Evolutionary conservation across 2,329 filamentous ascomycete genomes (phyloP), one percentile per base, ranked within the genome.

Genomic region (Plenodomus lindquistii): DNA sequence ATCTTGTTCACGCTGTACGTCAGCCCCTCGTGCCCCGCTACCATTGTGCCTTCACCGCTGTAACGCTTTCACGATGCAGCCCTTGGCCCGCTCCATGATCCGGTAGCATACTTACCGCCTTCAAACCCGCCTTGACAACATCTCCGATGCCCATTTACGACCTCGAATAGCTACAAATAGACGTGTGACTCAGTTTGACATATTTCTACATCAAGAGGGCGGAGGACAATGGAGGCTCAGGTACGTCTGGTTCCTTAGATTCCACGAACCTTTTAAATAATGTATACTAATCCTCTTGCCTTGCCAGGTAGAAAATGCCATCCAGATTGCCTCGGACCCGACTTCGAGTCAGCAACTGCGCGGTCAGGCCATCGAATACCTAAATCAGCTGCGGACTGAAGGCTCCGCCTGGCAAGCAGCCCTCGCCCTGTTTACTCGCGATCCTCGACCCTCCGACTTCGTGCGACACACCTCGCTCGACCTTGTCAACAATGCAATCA

Each of bases 391-490:
- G 54, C 86, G 91, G 57, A 79, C 85, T 67, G 87, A 97, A 69
- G 85, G 89, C 40, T 85, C 89, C 66, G 91, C 88, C 73, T 96
- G 93, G 90, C 91, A 96, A 73, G 85, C 90, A 63, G 96, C 92
- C 76, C 85, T 94, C 44, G 77, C 83, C 29, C 86, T 99, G 61
- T 97, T 97, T 77, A 89, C 86, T 45, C 85, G 89, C 70, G 81
- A 81, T 20, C 91, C 90, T 40, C 85, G 84, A 54, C 79, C 86
- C 42, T 86, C 88, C 57, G 92, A 97, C 61, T 85, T 96, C 44
- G 88, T 95, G 42, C 89, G 94, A 43, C 84, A 96, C 70, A 88
- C 94, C 52, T 90, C 89, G 55, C 83, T 99, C 55, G 94, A 99
- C 70, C 85, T 97, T 41, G 85, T 99, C 73, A 97, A 96, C 75